Evolutionary conservation across 495 filamentous ascomycete genomes (phyloP).

Genomic region (Podospora appendiculata): DNA sequence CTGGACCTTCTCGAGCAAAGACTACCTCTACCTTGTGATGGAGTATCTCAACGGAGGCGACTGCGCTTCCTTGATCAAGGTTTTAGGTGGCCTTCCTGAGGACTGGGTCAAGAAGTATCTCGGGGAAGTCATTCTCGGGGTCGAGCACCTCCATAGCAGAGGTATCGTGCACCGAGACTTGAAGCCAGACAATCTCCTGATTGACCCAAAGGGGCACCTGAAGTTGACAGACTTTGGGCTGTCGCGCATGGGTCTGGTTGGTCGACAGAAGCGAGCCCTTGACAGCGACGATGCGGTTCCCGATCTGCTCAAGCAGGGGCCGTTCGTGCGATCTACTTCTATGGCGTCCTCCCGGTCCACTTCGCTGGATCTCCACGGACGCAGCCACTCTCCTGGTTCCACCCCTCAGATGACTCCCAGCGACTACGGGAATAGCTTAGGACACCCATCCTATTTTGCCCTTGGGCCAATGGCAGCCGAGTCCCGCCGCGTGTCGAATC

Average conservation of each 20-base stretch:
- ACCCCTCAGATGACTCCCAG: conserved; percentile 90
- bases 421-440: conserved; percentile 46
- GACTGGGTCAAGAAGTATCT: conserved; percentile 98
- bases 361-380: conserved; percentile 82
- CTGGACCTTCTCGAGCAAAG: conserved; percentile 99
- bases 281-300: conserved; percentile 78
- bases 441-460: conserved; percentile 90
- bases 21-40: conserved; percentile 98
- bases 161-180: conserved; percentile 95
- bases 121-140: conserved; percentile 87
- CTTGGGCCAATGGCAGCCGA: conserved; percentile 63
- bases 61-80: conserved; percentile 91
- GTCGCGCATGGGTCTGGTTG: conserved; percentile 94
- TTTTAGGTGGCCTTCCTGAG: conserved; percentile 82
- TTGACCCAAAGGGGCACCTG: conserved; percentile 92
- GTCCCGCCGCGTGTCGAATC: conserved; percentile 73
- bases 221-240: conserved; percentile 97
- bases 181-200: conserved; percentile 95
- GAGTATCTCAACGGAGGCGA: conserved; percentile 98
- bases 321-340: conserved; percentile 78
- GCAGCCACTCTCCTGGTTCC: conserved; percentile 61
- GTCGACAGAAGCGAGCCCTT: conserved; percentile 87
- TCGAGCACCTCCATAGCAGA: conserved; percentile 89
- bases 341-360: conserved; percentile 91
- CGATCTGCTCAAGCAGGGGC: conserved; percentile 85